Evolutionary conservation across 257 asterid genomes (phyloP).

Genomic region (Coffea eugenioides): DNA sequence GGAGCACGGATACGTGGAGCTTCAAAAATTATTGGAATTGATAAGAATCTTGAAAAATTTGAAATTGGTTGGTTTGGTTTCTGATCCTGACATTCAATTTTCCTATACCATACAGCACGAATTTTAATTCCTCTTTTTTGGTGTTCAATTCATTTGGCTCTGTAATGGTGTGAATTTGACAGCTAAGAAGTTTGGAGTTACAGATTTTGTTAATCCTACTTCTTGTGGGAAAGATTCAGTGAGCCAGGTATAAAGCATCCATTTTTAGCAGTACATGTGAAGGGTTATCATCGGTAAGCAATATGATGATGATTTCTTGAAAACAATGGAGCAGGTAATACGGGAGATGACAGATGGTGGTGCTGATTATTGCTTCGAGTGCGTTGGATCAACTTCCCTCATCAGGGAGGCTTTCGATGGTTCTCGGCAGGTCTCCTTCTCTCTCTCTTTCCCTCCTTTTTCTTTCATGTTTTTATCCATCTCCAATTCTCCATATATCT

Average conservation of each 20-base stretch:
- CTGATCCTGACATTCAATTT: background rate
- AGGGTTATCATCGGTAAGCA: no score
- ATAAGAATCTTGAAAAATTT: conserved; percentile 29
- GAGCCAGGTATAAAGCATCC: background rate
- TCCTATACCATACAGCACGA: no score
- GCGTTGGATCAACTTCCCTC: conserved; percentile 33
- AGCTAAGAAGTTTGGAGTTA: conserved; percentile 3
- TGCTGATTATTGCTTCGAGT: conserved; percentile 41
- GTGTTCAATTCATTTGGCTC: background rate
- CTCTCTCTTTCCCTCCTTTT: background rate
- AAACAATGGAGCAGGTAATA: conserved; percentile 16
- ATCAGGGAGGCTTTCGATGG: conserved; percentile 32
- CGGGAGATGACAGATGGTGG: conserved; percentile 34
- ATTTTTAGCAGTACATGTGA: no score
- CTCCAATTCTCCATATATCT: no score
- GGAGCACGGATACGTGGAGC: conserved; percentile 41
- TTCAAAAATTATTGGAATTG: conserved; percentile 43
- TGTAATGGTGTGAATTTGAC: background rate
- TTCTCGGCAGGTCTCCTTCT: background rate
- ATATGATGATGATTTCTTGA: background rate
- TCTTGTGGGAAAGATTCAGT: background rate
- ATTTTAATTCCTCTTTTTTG: background rate
- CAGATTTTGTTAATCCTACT: conserved; percentile 5
- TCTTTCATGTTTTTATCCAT: no score
- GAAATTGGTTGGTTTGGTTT: conserved; percentile 27